Conservation (phyloP, 208 protist genomes). For the Tritrichomonas musculus region DNA sequence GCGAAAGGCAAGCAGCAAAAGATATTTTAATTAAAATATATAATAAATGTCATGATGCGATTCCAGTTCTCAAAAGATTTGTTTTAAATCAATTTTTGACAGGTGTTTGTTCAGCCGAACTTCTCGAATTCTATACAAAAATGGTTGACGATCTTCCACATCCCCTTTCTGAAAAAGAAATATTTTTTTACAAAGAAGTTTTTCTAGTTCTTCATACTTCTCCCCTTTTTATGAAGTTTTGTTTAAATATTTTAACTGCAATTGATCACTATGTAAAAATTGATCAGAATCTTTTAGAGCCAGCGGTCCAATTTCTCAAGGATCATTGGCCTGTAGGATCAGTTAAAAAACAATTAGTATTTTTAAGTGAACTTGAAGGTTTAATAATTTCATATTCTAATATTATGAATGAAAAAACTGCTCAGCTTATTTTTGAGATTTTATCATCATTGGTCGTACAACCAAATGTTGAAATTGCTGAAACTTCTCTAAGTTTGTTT, state of each 20-base stretch:
- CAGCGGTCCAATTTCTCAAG: neutral
- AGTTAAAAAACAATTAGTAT: neutral
- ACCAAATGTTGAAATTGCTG: neutral
- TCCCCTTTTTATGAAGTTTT: neutral
- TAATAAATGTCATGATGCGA: neutral
- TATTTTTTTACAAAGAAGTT: neutral
- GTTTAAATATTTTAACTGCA: neutral
- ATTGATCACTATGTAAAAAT: neutral
- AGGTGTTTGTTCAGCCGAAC: neutral
- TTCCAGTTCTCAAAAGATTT: neutral
- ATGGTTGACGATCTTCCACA: neutral
- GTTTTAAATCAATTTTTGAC: neutral
- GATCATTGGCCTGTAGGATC: neutral
- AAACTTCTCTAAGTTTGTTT: neutral
- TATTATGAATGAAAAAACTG: neutral
- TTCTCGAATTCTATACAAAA: neutral
- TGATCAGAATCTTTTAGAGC: neutral
- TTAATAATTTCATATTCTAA: neutral
- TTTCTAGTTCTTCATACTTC: neutral
- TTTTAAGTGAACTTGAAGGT: constrained; percentile 4
- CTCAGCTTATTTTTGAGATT: neutral
- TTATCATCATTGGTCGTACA: neutral
- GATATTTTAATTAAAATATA: constrained; percentile 20
- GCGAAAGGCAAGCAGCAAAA: neutral
- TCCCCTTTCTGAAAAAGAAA: neutral